Conservation (phyloP, 441 rosid species). For the Adansonia grandidieri region DNA sequence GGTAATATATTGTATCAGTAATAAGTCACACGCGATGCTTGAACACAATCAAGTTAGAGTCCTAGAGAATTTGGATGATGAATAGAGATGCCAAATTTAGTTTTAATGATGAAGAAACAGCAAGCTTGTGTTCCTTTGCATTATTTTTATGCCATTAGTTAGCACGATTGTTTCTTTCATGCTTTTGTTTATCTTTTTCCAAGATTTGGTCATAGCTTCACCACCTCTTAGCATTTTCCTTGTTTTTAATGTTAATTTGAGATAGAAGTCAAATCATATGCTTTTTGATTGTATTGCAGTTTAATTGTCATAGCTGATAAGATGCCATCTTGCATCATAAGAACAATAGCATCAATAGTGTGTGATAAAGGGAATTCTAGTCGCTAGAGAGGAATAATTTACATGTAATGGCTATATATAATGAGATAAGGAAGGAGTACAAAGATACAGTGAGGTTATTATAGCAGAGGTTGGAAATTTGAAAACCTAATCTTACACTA, state of each 20-base stretch:
- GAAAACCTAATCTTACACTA: background rate
- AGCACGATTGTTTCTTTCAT: slow-evolving; percentile 15
- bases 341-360: background rate
- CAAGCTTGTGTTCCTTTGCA: slow-evolving; percentile 13
- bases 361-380: background rate
- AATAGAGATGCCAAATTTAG: slow-evolving; percentile 11
- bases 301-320: background rate
- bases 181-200: slow-evolving; percentile 13
- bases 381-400: background rate
- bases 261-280: background rate
- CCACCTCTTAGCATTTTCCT: background rate
- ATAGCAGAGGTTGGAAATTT: background rate
- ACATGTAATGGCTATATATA: background rate
- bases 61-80: slow-evolving; percentile 21
- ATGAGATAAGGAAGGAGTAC: background rate
- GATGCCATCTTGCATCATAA: background rate
- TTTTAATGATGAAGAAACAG: slow-evolving; percentile 21
- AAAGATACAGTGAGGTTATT: slow-evolving; percentile 2
- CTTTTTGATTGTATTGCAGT: background rate
- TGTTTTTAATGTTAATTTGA: background rate
- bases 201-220: background rate
- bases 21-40: slow-evolving; percentile 11
- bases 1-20: slow-evolving; percentile 29
- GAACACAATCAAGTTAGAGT: slow-evolving; percentile 13
- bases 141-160: slow-evolving; percentile 16